These are phyloP conservation scores for Globisporangium megalacanthum DNA, from an alignment of 352 stramenopile species.

Conservation along the genomic window DNA sequence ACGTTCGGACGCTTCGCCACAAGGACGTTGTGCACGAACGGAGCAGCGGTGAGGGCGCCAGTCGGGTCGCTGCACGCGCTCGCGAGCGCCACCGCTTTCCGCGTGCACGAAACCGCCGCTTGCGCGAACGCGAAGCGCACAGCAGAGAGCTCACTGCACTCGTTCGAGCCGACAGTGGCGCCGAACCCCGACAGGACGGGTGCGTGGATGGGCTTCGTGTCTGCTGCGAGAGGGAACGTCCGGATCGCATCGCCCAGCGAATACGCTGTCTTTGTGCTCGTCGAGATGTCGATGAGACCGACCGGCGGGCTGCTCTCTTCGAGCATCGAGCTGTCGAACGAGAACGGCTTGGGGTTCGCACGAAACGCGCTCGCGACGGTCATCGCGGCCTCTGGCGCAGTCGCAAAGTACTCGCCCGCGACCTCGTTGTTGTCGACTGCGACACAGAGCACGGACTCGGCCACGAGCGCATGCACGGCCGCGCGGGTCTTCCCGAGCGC, in stretches of 20 bases:
- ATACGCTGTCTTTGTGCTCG: slow-evolving; percentile 10
- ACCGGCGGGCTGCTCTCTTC: background rate
- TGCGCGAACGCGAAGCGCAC: slow-evolving; percentile 23
- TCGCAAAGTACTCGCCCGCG: slow-evolving; percentile 27
- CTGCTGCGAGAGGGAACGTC: slow-evolving; percentile 17
- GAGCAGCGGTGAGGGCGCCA: slow-evolving; percentile 12
- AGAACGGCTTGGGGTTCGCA: slow-evolving; percentile 29
- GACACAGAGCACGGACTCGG: slow-evolving; percentile 41
- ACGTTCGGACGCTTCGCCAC: slow-evolving; percentile 20
- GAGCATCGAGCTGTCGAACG: slow-evolving; percentile 16
- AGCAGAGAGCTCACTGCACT: slow-evolving; percentile 18
- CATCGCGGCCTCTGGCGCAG: slow-evolving; percentile 25
- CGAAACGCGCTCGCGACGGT: slow-evolving; percentile 26
- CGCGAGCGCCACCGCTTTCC: slow-evolving; percentile 7
- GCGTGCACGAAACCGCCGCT: slow-evolving; percentile 9
- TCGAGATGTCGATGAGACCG: background rate
- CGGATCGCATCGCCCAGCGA: slow-evolving; percentile 25
- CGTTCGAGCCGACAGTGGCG: slow-evolving; percentile 13
- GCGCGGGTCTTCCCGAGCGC: slow-evolving; percentile 17
- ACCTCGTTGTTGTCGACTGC: slow-evolving; percentile 47
- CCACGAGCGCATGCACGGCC: slow-evolving; percentile 26
- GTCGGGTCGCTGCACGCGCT: slow-evolving; percentile 7
- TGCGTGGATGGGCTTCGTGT: slow-evolving; percentile 5
- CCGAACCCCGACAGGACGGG: slow-evolving; percentile 21
- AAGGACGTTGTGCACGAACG: slow-evolving; percentile 16